Conservation (phyloP, 2,329 filamentous ascomycete species). For the Paraphoma chrysanthemicola region DNA sequence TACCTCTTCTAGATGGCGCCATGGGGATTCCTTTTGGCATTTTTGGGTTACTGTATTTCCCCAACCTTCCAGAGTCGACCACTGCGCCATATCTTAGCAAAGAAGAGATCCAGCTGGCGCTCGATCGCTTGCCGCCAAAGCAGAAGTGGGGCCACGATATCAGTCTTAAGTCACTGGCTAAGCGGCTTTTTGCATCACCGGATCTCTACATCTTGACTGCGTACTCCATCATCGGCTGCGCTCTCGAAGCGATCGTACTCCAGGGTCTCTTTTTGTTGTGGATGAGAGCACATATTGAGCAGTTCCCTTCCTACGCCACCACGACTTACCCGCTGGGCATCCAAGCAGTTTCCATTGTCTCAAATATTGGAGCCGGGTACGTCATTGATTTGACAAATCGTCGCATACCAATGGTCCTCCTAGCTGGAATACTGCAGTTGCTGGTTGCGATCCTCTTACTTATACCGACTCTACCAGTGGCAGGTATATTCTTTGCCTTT, state of each 20-base stretch:
- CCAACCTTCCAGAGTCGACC: conserved; percentile 35
- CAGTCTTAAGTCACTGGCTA: conserved; percentile 27
- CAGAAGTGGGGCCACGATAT: conserved; percentile 34
- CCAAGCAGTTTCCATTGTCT: conserved; percentile 63
- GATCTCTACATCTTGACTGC: conserved; percentile 49
- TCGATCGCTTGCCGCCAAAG: conserved; percentile 34
- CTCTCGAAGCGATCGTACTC: conserved; percentile 44
- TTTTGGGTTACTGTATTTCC: conserved; percentile 36
- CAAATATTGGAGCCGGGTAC: conserved; percentile 49
- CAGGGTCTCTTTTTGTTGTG: conserved; percentile 35
- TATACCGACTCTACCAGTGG: conserved; percentile 39
- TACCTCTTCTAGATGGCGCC: conserved; percentile 27
- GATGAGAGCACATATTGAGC: conserved; percentile 27
- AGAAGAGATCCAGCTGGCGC: conserved; percentile 31
- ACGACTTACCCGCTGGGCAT: conserved; percentile 67
- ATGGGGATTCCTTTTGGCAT: conserved; percentile 40
- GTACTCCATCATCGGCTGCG: conserved; percentile 47
- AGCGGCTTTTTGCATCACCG: conserved; percentile 29
- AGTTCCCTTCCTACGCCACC: conserved; percentile 53
- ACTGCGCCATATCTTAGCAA: conserved; percentile 30
- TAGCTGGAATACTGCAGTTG: conserved; percentile 44
- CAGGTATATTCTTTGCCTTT: conserved; percentile 47
- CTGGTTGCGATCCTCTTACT: conserved; percentile 42
- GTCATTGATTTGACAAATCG: conserved; percentile 48
- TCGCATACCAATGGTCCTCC: conserved; percentile 45